Evolutionary conservation across 345 rosid species (phyloP).

Genomic region (Eucalyptus cloeziana): DNA sequence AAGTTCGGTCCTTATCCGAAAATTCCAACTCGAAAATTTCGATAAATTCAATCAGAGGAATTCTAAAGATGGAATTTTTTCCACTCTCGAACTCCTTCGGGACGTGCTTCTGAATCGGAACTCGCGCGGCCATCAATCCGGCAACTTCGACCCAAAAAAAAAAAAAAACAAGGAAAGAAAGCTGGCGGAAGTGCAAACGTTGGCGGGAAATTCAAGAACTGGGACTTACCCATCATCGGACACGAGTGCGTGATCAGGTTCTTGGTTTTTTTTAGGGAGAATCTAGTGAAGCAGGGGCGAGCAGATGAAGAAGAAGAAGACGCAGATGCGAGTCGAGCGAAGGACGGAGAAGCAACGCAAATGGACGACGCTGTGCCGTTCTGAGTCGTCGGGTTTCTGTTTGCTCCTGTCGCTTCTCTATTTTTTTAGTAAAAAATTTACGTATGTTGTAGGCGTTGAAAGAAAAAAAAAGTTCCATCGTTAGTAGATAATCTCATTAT

Average conservation of each 20-base stretch:
- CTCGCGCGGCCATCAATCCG: not conserved
- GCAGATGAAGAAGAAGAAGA: not conserved
- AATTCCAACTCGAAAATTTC: not conserved
- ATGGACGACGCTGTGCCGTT: not conserved
- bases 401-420: not conserved
- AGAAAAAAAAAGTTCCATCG: too few species aligned
- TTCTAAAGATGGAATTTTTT: not conserved
- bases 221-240: not conserved
- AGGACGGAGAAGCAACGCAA: not conserved
- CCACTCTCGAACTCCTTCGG: not conserved
- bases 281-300: not conserved
- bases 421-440: too few species aligned
- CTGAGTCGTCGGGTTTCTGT: not conserved
- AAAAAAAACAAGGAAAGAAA: not conserved
- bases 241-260: not conserved
- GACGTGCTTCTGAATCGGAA: not conserved
- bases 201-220: not conserved
- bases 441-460: too few species aligned
- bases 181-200: not conserved
- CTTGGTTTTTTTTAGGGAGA: not conserved
- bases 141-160: not conserved
- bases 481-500: too few species aligned
- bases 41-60: not conserved
- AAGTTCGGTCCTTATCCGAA: not conserved
- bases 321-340: not conserved